Percentiles rank a stretch among this genome's conserved stretches.
Conservation (phyloP, 768 basidiomycete species). For the Amanita inopinata region DNA sequence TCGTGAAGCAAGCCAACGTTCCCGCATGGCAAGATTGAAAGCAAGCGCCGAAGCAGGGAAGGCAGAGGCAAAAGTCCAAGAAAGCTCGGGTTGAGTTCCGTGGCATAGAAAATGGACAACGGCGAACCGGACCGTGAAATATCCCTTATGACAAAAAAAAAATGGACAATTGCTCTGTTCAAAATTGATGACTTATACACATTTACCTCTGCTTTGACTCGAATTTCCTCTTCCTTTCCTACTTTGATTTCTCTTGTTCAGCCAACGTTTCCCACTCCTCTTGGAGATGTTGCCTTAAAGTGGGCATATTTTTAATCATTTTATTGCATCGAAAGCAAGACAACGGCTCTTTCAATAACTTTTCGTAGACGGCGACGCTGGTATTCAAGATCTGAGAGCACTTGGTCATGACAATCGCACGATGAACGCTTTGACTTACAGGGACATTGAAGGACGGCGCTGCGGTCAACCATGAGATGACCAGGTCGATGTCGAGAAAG, state of each 20-base stretch:
- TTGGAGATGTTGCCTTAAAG: conserved; percentile 65
- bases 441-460: conserved; percentile 42
- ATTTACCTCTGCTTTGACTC: conserved; percentile 24
- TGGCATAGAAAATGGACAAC: background rate
- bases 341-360: conserved; percentile 56
- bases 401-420: conserved; percentile 1
- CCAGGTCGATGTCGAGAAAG: conserved; percentile 68
- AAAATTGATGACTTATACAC: too few relatives aligned
- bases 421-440: conserved; percentile 25
- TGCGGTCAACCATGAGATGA: conserved; percentile 75
- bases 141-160: too few relatives aligned
- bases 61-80: conserved; percentile 8
- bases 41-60: conserved; percentile 20
- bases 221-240: conserved; percentile 22
- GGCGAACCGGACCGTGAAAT: too few relatives aligned
- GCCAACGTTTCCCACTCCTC: conserved; percentile 56
- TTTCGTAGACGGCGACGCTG: conserved; percentile 38
- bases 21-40: conserved; percentile 37
- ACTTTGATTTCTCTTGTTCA: conserved; percentile 29
- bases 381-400: conserved; percentile 6
- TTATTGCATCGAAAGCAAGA: conserved; percentile 62
- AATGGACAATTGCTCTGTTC: too few relatives aligned
- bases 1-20: conserved; percentile 65
- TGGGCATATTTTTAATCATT: conserved; percentile 60
- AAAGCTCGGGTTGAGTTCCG: background rate